Evolutionary conservation across 2,329 filamentous ascomycete species (phyloP).

Genomic region (Pseudonectria foliicola): DNA sequence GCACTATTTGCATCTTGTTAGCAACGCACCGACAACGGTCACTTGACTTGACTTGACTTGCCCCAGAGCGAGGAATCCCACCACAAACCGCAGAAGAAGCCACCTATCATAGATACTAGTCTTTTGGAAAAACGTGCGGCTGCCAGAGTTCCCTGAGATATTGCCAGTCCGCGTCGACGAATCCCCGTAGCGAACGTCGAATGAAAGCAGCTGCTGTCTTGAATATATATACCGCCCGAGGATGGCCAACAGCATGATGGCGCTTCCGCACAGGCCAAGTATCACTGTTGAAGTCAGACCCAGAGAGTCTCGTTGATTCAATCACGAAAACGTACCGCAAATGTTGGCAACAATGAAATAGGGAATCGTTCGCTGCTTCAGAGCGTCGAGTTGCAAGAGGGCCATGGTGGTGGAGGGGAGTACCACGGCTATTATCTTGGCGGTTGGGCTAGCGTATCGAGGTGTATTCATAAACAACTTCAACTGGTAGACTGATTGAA

Average conservation of each 20-base stretch:
- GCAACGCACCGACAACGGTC: not conserved
- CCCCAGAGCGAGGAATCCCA: conserved; percentile 36
- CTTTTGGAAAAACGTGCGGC: conserved; percentile 3
- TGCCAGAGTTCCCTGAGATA: not conserved
- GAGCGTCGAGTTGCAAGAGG: conserved; percentile 1
- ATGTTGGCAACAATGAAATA: conserved; percentile 7
- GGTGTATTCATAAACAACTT: conserved; percentile 1
- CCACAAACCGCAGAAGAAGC: conserved; percentile 37
- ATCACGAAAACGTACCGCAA: conserved; percentile 3
- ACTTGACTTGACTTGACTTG: conserved; percentile 15
- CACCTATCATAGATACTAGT: conserved; percentile 36
- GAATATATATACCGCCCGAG: conserved; percentile 8
- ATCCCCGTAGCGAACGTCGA: conserved; percentile 5
- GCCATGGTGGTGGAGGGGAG: conserved; percentile 2
- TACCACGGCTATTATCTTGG: conserved; percentile 4
- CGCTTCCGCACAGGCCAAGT: conserved; percentile 5
- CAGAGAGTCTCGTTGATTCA: too few relatives aligned
- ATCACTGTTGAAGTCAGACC: conserved; percentile 4
- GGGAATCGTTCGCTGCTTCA: conserved; percentile 1
- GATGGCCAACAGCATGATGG: conserved; percentile 6
- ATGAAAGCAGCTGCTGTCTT: conserved; percentile 5
- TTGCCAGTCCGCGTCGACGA: not conserved
- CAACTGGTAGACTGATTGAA: conserved; percentile 7
- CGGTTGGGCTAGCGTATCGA: conserved; percentile 4
- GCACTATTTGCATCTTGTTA: conserved; percentile 11